Percentiles rank a stretch among this genome's conserved stretches.
Evolutionary conservation across 257 asterid genomes (phyloP).

Genomic region (Datura wrightii): DNA sequence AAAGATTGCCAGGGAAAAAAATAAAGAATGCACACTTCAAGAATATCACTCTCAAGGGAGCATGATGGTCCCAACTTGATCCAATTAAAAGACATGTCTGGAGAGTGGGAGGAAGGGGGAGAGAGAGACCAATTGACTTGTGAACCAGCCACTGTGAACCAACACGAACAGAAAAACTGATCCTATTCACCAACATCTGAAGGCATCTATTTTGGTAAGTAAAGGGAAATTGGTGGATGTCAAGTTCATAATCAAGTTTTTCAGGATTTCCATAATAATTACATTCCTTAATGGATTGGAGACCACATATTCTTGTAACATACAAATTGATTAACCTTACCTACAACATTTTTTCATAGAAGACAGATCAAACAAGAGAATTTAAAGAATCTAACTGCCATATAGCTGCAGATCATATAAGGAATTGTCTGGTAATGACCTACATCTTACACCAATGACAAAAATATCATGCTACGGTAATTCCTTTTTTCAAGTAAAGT

Average conservation of each 20-base stretch:
- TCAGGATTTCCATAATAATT: neutral
- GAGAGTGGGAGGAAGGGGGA: neutral
- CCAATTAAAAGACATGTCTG: constrained; percentile 12
- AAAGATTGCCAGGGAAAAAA: neutral
- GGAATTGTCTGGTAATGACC: constrained; percentile 2
- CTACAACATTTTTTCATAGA: neutral
- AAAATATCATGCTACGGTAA: neutral
- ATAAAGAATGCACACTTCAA: constrained; percentile 9
- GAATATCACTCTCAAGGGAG: constrained; percentile 2
- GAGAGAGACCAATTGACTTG: neutral
- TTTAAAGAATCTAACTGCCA: constrained; percentile 12
- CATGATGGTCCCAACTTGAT: neutral
- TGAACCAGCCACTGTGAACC: constrained; percentile 17
- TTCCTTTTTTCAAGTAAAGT: neutral
- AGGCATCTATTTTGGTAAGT: neutral
- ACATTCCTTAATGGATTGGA: neutral
- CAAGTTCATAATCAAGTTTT: neutral
- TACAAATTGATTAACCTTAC: neutral
- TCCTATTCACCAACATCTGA: neutral
- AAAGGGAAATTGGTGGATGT: neutral
- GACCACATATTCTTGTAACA: neutral
- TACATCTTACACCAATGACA: neutral
- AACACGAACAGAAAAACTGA: neutral
- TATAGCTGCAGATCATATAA: neutral
- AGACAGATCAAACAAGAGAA: constrained; percentile 19